Conservation (phyloP, 1,139 yeast species). For the Suhomyces coccinellae region DNA sequence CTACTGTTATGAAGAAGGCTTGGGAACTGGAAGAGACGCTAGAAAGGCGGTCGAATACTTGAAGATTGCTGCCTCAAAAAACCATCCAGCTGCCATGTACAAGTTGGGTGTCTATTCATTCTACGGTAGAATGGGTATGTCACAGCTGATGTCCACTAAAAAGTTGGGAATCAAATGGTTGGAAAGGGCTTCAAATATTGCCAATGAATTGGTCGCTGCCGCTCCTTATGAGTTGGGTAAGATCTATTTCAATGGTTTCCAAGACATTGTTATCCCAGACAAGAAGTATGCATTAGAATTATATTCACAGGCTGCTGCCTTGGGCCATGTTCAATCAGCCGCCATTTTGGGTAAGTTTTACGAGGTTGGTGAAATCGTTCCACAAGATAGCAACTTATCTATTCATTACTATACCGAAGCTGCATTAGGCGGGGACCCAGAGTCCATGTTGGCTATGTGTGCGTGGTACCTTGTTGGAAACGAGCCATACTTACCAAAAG, state of each 20-base stretch:
- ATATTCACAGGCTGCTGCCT: slow-evolving; percentile 84
- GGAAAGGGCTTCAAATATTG: slow-evolving; percentile 79
- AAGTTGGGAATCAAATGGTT: slow-evolving; percentile 93
- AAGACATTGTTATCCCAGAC: slow-evolving; percentile 85
- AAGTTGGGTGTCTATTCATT: slow-evolving; percentile 86
- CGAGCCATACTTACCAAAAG: slow-evolving; percentile 75
- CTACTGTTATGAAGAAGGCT: slow-evolving; percentile 87
- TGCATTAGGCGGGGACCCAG: slow-evolving; percentile 84
- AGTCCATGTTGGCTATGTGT: slow-evolving; percentile 89
- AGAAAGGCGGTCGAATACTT: slow-evolving; percentile 81
- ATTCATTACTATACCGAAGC: slow-evolving; percentile 93
- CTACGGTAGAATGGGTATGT: slow-evolving; percentile 80
- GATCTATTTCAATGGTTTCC: slow-evolving; percentile 79
- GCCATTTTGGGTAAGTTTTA: slow-evolving; percentile 79
- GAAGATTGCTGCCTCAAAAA: slow-evolving; percentile 84
- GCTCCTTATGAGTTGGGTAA: slow-evolving; percentile 93
- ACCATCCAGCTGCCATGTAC: slow-evolving; percentile 95
- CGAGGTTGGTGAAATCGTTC: slow-evolving; percentile 79
- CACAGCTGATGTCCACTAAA: slow-evolving; percentile 65
- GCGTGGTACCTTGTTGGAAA: slow-evolving; percentile 97
- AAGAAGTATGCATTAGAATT: slow-evolving; percentile 81
- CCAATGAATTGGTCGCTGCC: slow-evolving; percentile 81
- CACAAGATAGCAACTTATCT: slow-evolving; percentile 80
- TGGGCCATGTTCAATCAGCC: slow-evolving; percentile 82
- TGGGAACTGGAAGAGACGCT: slow-evolving; percentile 89